Conservation (phyloP, 139 green algal genomes). For the Penium margaritaceum region DNA sequence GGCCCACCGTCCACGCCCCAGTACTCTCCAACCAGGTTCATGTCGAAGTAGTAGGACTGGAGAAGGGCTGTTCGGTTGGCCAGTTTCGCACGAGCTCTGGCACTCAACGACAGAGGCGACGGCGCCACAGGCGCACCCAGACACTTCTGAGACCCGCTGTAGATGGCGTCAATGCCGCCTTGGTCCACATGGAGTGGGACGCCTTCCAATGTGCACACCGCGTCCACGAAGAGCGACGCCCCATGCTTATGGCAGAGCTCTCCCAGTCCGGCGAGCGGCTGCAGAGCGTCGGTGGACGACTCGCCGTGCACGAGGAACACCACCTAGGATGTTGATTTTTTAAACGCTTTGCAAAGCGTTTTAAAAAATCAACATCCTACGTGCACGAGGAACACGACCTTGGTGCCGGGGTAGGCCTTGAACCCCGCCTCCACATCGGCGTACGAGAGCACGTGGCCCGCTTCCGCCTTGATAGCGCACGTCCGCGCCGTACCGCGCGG, state of each 20-base stretch:
- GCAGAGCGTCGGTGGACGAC: constrained; percentile 67
- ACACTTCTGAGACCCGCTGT: constrained; percentile 68
- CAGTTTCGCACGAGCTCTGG: constrained; percentile 29
- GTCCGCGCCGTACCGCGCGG: constrained; percentile 66
- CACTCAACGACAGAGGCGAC: constrained; percentile 41
- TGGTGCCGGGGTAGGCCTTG: constrained; percentile 10
- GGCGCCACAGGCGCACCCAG: constrained; percentile 58
- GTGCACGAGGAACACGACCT: constrained; percentile 50
- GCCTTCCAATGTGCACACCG: constrained; percentile 77
- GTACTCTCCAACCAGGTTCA: constrained; percentile 41
- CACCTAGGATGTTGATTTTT: too few species aligned
- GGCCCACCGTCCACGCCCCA: constrained; percentile 39
- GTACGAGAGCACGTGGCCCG: constrained; percentile 63
- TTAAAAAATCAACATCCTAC: too few species aligned
- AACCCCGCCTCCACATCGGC: constrained; percentile 37
- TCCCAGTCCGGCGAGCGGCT: constrained; percentile 63
- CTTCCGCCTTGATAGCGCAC: constrained; percentile 64
- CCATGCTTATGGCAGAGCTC: constrained; percentile 67
- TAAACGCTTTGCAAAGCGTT: too few species aligned
- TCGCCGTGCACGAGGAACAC: constrained; percentile 62
- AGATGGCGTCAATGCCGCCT: constrained; percentile 19
- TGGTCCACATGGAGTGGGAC: constrained; percentile 59
- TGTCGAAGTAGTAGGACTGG: constrained; percentile 43
- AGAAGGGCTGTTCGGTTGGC: constrained; percentile 17
- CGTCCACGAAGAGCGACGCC: constrained; percentile 81